Base-by-base conservation (phyloP, 2,329 filamentous ascomycete species). In the Talaromyces marneffei region DNA sequence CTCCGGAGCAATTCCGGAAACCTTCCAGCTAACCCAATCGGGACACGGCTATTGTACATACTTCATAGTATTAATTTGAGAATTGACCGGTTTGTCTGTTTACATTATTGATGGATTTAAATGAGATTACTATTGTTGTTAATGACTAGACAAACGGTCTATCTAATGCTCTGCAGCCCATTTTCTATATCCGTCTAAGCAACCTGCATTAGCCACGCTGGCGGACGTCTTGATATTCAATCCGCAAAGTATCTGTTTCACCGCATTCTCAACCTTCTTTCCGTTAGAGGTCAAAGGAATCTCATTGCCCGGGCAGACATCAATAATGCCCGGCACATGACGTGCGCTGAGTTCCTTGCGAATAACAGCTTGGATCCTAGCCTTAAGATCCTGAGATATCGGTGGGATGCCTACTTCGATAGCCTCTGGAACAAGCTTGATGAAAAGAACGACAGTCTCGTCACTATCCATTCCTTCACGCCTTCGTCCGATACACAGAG, bases 191-290 rank as follows among this genome's bases (percentile, higher is more conserved):
- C 91, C 97, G 42, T 91, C 88, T 66, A 99, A 76, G 66, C 92
- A 92, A 66, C 88, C 89, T 1, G 90, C 87, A 74, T 97, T 97
- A 4, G 91, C 91, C n/a, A 97, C 92, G 70, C 91, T 95, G 0
- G 92, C 92, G 54, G 91, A 92, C 0, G 91, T 94, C 79, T 92
- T 92, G 66, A 97, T 86, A 57, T 90, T 85, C 75, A 92, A 79
- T 0, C 92, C 93, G 29, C 91, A 96, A 1, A 99, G 78, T 48
- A 97, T 97, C 76, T 97, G 92, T 80, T 97, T 97, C 5, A 97
- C 93, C 0, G 91, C 91, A 53, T 95, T 92, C 74, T 99, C 93
- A 63, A 99, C 91, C 86, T 97, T 99, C 80, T 99, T 99, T 58
- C 93, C 93, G 70, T 99, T 99, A 2, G 87, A 87, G 16, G 94